Percentiles rank a stretch among this genome's conserved stretches.
phyloP scores from a whole-genome alignment of 371 early-diverging fungal genomes.

The Dichotomocladium elegans region DNA sequence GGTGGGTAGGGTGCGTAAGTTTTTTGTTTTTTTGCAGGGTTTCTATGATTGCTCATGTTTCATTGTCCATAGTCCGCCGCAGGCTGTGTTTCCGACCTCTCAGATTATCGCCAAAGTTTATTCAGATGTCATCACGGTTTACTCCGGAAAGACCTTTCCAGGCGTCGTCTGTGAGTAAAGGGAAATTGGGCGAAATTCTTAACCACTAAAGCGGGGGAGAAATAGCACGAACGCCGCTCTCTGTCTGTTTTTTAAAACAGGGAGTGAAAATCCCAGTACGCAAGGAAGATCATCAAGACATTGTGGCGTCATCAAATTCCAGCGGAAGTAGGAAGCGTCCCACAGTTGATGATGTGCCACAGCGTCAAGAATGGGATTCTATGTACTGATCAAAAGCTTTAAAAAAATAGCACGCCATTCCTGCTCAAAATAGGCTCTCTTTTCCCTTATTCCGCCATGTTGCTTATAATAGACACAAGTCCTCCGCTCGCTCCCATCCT shows the following conservation, averaged over 20 bases:
- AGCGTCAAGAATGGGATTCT: too few relatives aligned
- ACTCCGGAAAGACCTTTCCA: conserved; percentile 62
- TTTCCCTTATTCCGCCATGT: too few relatives aligned
- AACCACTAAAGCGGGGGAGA: background rate
- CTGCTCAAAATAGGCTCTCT: too few relatives aligned
- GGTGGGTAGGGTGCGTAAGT: too few relatives aligned
- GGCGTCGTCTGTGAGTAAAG: conserved; percentile 60
- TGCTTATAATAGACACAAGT: too few relatives aligned
- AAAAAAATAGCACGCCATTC: too few relatives aligned
- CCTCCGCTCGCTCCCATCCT: too few relatives aligned
- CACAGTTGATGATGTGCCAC: background rate
- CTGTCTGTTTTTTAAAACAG: conserved; percentile 66
- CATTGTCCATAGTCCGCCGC: background rate
- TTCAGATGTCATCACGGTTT: conserved; percentile 55
- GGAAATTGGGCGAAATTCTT: background rate
- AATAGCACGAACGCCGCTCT: conserved; percentile 60
- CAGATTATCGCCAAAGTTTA: conserved; percentile 28
- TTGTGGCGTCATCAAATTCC: too few relatives aligned
- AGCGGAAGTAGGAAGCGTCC: background rate
- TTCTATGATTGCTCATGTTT: background rate
- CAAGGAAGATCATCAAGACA: conserved; percentile 6
- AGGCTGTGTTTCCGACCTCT: conserved; percentile 11
- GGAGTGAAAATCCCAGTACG: conserved; percentile 70
- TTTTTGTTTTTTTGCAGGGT: too few relatives aligned
- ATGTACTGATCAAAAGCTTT: too few relatives aligned